These are phyloP conservation scores for Pseudogymnoascus sp. DNA, from an alignment of 2,329 filamentous ascomycete species.

Conservation along the genomic window DNA sequence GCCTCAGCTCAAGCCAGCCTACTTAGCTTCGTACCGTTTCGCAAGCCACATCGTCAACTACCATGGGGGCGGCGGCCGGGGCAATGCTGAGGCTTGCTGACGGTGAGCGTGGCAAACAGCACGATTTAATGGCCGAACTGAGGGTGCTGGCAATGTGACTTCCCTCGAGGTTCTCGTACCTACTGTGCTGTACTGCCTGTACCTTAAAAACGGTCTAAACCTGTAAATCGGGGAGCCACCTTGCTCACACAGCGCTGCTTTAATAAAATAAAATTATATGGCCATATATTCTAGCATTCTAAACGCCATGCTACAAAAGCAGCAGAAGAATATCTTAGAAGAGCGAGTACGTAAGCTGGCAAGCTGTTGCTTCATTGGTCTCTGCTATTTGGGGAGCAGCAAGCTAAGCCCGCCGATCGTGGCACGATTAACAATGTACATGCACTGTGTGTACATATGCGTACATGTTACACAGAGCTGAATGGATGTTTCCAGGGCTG, in stretches of 20 bases:
- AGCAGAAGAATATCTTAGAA: not conserved
- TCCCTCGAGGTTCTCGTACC: not conserved
- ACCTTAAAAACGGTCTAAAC: not conserved
- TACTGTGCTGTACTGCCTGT: not conserved
- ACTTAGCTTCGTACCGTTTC: not conserved
- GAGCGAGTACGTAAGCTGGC: not conserved
- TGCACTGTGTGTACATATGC: not conserved
- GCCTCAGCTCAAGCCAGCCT: not conserved
- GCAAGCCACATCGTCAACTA: not conserved
- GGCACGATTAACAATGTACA: not conserved
- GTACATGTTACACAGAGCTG: not conserved
- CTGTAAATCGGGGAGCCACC: not conserved
- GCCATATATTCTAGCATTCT: not conserved
- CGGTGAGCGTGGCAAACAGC: not conserved
- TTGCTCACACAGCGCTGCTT: not conserved
- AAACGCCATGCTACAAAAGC: not conserved
- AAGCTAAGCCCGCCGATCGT: not conserved
- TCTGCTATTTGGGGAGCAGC: no score
- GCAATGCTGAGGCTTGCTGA: not conserved
- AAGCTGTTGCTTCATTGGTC: not conserved
- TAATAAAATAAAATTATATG: not conserved
- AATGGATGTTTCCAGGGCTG: not conserved
- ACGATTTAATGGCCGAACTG: not conserved
- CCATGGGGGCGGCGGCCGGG: not conserved
- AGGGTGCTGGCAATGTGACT: not conserved